Base-by-base conservation (phyloP, 495 filamentous ascomycete genomes). In the Talaromyces liani region DNA sequence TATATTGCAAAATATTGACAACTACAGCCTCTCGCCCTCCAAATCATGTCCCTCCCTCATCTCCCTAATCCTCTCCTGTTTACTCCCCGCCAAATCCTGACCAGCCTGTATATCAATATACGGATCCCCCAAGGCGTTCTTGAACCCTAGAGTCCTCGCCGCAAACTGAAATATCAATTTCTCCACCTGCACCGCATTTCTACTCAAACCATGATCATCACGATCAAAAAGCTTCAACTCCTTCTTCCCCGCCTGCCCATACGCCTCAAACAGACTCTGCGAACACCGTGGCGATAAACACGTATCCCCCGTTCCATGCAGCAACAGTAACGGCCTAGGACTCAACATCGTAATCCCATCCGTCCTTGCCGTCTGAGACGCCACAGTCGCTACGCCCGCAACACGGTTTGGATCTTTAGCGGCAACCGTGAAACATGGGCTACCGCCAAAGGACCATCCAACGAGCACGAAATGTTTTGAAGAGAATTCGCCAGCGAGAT, bases 291-390 rank as follows among this genome's bases (percentile, higher is more conserved):
- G 61, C 33, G 69, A 63, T 1, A 78, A 39, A 22, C 70, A 77
- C 5, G 61, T 64, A 67, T 79, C 75, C 0, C 67, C 71, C 20
- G 71, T 73, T 1, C 75, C 79, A 63, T 80, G 77, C 27, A 80
- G 49, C 20, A 80, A 33, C 36, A 77, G 58, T 25, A 79, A 22
- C 9, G 76, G 77, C 31, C 71, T 53, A 1, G 72, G 76, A 27
- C 67, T 64, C 5, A 79, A 61, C 83, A 94, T 74, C 82, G 90
- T 72, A 91, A 95, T 80, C 89, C 91, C 68, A 88, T 94, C 69
- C 87, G 91, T 80, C 86, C 93, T 41, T 84, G 88, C 72, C 83
- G 89, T 72, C 79, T 93, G 66, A 75, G 84, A 68, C 0, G 75
- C 76, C 0, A 78, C 69, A 1, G 73, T 76, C 5, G 75, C 75